Evolutionary conservation across 2,329 filamentous ascomycete genomes (phyloP), one percentile per base, ranked within the genome.

Genomic region (Fusarium torulosum): DNA sequence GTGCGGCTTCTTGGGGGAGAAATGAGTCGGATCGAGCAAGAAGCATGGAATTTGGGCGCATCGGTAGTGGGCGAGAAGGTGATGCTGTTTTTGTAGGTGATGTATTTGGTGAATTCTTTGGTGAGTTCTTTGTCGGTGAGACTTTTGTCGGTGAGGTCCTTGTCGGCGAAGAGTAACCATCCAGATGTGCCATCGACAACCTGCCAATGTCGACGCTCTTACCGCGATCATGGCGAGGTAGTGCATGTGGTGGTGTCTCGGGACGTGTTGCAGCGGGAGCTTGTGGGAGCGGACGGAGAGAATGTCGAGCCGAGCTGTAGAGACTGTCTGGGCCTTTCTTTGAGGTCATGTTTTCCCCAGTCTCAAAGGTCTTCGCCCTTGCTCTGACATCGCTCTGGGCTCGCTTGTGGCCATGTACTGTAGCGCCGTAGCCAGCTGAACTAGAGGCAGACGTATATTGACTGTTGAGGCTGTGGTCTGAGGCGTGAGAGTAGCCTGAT

Each of bases 261-360:
- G 81, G 74, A 17, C 80, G 77, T 8, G 81, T 72, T 20, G 75
- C 71, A 17, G 83, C 86, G 4, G 91, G 90, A 2, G 86, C 82
- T 75, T 92, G 91, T 5, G 90, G 87, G 8, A 94, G 83, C 23
- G 91, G 91, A 47, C 93, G 88, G 62, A 97, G 82, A 21, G 92
- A 94, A 74, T 92, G 91, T 53, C 93, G 90, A 62, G 91, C 86
- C 69, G 85, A 90, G 69, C 87, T 88, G 75, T 93, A 94, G 65
- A 90, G 83, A 70, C 87, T 88, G 33, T 88, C 87, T n/a, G 87
- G 83, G 63, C 79, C 77, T 59, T 78, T 79, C 70, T 81, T 79
- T 53, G 79, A 71, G 66, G 74, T 69, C 63, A 75, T 83, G 80
- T 75, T 84, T 77, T 78, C 82, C 75, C 75, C 78, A 41, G 75